Evolutionary conservation across 257 asterid species (phyloP).

Genomic region (Ilex asprella): DNA sequence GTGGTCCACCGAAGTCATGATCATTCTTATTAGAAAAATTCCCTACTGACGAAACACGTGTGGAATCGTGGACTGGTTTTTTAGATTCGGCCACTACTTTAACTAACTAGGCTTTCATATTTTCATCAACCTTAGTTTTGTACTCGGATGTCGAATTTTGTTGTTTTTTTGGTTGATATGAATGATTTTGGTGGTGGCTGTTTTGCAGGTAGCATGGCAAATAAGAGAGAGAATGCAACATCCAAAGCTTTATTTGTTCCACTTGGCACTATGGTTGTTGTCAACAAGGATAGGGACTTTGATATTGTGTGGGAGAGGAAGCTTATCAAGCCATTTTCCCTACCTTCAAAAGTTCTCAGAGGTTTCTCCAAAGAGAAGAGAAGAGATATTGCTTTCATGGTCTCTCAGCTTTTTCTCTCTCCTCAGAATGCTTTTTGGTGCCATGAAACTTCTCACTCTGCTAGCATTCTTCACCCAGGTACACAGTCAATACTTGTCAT

Average conservation of each 20-base stretch:
- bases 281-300: conserved; percentile 70
- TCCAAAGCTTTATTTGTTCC: conserved; percentile 38
- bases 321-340: conserved; percentile 47
- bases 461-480: conserved; percentile 68
- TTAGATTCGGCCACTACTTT: too few relatives aligned
- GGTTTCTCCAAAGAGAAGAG: conserved; percentile 30
- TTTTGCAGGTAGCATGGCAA: conserved; percentile 36
- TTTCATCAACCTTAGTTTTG: too few relatives aligned
- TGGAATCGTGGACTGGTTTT: too few relatives aligned
- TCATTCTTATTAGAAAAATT: too few relatives aligned
- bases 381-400: conserved; percentile 49
- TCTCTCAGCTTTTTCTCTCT: conserved; percentile 38
- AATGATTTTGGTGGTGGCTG: too few relatives aligned
- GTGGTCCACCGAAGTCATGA: too few relatives aligned
- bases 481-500: neutral
- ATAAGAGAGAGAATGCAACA: conserved; percentile 37
- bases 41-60: too few relatives aligned
- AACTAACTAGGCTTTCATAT: too few relatives aligned
- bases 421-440: conserved; percentile 34
- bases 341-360: conserved; percentile 46
- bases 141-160: too few relatives aligned
- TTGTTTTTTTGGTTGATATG: too few relatives aligned
- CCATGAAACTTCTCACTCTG: conserved; percentile 35
- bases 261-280: conserved; percentile 33
- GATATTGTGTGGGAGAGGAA: conserved; percentile 44